Conservation (phyloP, 2,329 filamentous ascomycete genomes). For the Bipolaris bicolor region DNA sequence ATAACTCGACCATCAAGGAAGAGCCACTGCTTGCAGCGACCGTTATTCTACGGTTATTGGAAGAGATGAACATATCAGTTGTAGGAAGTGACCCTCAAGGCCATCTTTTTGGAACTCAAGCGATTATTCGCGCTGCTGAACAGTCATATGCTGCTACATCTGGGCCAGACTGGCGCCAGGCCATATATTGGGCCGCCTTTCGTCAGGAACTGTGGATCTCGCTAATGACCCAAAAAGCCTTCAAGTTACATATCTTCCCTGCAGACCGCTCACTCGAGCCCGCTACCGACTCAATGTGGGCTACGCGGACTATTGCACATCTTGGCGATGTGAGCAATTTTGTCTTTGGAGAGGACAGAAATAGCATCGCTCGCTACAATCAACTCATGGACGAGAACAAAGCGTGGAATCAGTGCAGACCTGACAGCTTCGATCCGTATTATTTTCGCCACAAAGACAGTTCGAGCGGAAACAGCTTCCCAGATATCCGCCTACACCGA, state of each 20-base stretch:
- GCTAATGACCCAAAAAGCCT: slow-evolving; percentile 46
- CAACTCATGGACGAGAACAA: slow-evolving; percentile 46
- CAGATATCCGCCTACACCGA: slow-evolving; percentile 45
- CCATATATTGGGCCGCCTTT: slow-evolving; percentile 49
- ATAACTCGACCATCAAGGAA: slow-evolving; percentile 49
- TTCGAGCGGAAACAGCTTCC: slow-evolving; percentile 42
- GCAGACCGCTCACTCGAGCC: slow-evolving; percentile 50
- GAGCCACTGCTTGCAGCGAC: slow-evolving; percentile 52
- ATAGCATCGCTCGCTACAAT: slow-evolving; percentile 37
- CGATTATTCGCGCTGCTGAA: slow-evolving; percentile 45
- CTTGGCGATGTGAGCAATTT: slow-evolving; percentile 48
- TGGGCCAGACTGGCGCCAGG: slow-evolving; percentile 43
- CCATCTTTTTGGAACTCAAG: slow-evolving; percentile 49
- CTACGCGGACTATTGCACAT: slow-evolving; percentile 51
- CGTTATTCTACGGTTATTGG: slow-evolving; percentile 50
- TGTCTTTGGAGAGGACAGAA: slow-evolving; percentile 43
- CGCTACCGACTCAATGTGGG: slow-evolving; percentile 51
- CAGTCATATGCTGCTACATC: slow-evolving; percentile 40
- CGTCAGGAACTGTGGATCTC: slow-evolving; percentile 49
- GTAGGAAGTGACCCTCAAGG: slow-evolving; percentile 47
- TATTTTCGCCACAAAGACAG: slow-evolving; percentile 43
- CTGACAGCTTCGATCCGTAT: slow-evolving; percentile 46
- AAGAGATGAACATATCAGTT: slow-evolving; percentile 52
- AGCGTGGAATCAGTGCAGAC: slow-evolving; percentile 40
- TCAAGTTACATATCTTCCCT: slow-evolving; percentile 46